Conservation (phyloP, 1,139 yeast species). For the Suhomyces chickasaworum region DNA sequence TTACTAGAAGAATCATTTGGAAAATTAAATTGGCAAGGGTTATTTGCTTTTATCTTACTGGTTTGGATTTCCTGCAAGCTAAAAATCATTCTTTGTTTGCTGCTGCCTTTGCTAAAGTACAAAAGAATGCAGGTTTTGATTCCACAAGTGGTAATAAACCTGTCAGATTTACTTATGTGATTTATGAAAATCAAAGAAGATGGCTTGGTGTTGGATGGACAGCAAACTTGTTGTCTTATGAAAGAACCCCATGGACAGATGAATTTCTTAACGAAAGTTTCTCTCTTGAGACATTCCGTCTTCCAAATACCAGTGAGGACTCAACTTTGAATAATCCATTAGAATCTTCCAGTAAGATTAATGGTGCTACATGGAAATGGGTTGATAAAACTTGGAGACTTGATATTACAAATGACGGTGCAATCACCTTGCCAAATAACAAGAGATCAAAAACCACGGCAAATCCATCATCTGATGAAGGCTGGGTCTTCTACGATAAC, state of each 20-base stretch:
- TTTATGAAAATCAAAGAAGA: slow-evolving; percentile 94
- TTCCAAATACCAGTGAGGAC: slow-evolving; percentile 64
- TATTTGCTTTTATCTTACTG: slow-evolving; percentile 78
- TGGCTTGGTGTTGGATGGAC: slow-evolving; percentile 99
- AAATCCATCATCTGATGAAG: slow-evolving; percentile 79
- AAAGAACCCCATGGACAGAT: slow-evolving; percentile 96
- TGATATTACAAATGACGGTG: slow-evolving; percentile 86
- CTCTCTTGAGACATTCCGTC: slow-evolving; percentile 70
- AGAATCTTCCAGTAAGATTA: slow-evolving; percentile 45
- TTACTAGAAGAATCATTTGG: slow-evolving; percentile 83
- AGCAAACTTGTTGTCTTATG: slow-evolving; percentile 83
- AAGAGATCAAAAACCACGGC: slow-evolving; percentile 70
- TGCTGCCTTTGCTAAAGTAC: slow-evolving; percentile 63
- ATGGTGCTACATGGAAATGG: slow-evolving; percentile 90
- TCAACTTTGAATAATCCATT: slow-evolving; percentile 34
- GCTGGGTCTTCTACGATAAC: slow-evolving; percentile 85
- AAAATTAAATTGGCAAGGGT: slow-evolving; percentile 71
- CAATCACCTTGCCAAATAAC: slow-evolving; percentile 67
- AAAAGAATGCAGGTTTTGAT: slow-evolving; percentile 45
- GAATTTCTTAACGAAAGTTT: slow-evolving; percentile 87
- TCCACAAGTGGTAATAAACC: slow-evolving; percentile 47
- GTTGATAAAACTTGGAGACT: slow-evolving; percentile 89
- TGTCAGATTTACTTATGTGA: slow-evolving; percentile 84
- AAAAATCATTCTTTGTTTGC: slow-evolving; percentile 51
- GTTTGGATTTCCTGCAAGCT: slow-evolving; percentile 73